Evolutionary conservation across 352 stramenopile species (phyloP).

Genomic region (Pythium apleroticum): DNA sequence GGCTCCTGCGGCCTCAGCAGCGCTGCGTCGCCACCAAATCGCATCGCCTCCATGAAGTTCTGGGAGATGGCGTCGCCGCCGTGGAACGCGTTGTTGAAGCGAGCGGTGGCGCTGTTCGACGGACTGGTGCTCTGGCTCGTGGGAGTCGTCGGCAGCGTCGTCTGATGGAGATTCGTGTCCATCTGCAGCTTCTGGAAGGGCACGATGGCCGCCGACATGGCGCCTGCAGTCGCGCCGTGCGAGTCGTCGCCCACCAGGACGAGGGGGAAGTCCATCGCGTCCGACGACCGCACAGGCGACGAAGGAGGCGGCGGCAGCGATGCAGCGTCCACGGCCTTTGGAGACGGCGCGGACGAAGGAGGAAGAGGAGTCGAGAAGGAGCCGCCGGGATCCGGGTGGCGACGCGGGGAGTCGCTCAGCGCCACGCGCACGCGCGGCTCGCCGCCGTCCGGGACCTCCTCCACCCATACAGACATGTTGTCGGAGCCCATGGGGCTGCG

Average conservation of each 20-base stretch:
- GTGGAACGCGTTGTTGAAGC: slow-evolving; percentile 22
- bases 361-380: neutral
- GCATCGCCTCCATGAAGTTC: slow-evolving; percentile 74
- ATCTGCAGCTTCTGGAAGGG: slow-evolving; percentile 82
- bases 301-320: slow-evolving; percentile 10
- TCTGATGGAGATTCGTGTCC: slow-evolving; percentile 78
- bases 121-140: slow-evolving; percentile 13
- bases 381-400: slow-evolving; percentile 3
- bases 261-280: slow-evolving; percentile 52
- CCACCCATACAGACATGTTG: slow-evolving; percentile 56
- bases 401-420: slow-evolving; percentile 26
- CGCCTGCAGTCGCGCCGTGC: neutral
- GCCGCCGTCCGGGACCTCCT: slow-evolving; percentile 37
- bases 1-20: slow-evolving; percentile 45
- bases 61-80: slow-evolving; percentile 37
- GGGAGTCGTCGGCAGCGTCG: slow-evolving; percentile 42
- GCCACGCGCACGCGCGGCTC: slow-evolving; percentile 54
- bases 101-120: slow-evolving; percentile 7
- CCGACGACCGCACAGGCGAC: neutral
- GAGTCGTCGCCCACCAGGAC: slow-evolving; percentile 41
- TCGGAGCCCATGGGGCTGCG: slow-evolving; percentile 50
- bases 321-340: neutral
- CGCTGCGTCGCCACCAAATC: slow-evolving; percentile 43
- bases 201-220: slow-evolving; percentile 55
- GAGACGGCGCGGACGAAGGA: slow-evolving; percentile 4